Base-by-base conservation (phyloP, 1,139 yeast genomes). In the Blastobotrys petasosporus region DNA sequence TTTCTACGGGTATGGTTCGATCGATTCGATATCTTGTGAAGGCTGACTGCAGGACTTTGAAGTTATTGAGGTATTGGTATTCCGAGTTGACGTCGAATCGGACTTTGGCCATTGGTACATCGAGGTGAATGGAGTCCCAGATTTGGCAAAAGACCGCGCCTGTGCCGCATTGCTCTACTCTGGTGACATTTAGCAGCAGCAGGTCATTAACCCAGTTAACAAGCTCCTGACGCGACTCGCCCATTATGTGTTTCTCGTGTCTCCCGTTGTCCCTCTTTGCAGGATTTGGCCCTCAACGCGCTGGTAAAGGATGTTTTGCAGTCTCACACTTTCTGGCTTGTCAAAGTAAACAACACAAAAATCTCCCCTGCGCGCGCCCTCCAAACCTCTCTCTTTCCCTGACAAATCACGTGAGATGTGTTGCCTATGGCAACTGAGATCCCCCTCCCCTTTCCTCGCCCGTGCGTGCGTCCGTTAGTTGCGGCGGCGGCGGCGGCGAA, bases 121-220 rank as follows among this genome's bases (percentile, higher is more conserved):
- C 95, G 20, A 84, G 81, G 58, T 75, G 85, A 29, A 92, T 79
- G 20, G 90, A 79, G 65, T 92, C 97, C 71, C 90, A 75, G 42
- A 92, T 75, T 65, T 90, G 97, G 65, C 97, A 88, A 63, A 85
- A 90, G 2, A 87, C 94, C 0, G 95, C 96, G 2, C 99, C 99
- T 2, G 84, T 80, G 15, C 99, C 99, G 62, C 96, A 84, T 64
- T 88, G 92, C 61, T 94, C 98, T 2, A 92, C 84, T 59, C 85
- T 87, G 44, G 80, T 73, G 57, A 85, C 77, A 53, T 80, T 73
- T 37, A 88, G 65, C 44, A 75, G 76, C 38, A 87, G 71, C 4
- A 85, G 76, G 42, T 75, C 71, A 61, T 90, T 90, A 54, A 92
- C 74, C 97, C 98, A 94, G 49, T 75, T 77, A 50, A 94, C 68